phyloP scores from a whole-genome alignment of 805 yeast genomes.

The Candida saitoana region DNA sequence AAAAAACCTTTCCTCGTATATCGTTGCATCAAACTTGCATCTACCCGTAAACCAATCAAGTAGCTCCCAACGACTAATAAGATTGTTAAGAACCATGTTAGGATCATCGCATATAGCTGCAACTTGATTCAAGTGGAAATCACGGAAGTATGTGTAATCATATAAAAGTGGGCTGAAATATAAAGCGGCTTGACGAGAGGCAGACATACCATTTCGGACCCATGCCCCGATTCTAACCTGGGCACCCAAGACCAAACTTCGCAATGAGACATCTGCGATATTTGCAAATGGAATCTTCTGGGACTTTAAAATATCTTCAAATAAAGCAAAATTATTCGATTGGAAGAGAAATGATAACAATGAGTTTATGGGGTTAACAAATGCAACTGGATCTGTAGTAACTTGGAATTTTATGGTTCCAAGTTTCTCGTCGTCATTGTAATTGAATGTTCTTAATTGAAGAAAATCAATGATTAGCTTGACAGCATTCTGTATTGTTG shows the following conservation, averaged over 20 bases:
- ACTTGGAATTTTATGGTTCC: constrained; percentile 39
- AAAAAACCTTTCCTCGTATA: constrained; percentile 47
- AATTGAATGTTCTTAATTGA: constrained; percentile 14
- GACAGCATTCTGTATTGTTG: constrained; percentile 26
- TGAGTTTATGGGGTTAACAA: constrained; percentile 57
- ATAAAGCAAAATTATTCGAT: constrained; percentile 23
- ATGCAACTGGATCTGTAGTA: constrained; percentile 49
- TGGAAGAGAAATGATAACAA: constrained; percentile 46
- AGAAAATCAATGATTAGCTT: constrained; percentile 26
- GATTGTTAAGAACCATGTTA: constrained; percentile 28
- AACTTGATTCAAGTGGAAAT: constrained; percentile 44
- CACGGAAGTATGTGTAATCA: constrained; percentile 40
- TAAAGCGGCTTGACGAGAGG: constrained; percentile 46
- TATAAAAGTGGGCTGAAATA: constrained; percentile 43
- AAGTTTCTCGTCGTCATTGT: constrained; percentile 19
- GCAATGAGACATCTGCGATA: constrained; percentile 54
- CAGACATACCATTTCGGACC: constrained; percentile 67
- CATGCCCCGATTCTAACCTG: constrained; percentile 66
- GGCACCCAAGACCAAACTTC: constrained; percentile 56
- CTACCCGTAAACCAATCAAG: constrained; percentile 44
- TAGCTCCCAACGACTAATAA: constrained; percentile 57
- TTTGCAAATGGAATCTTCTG: constrained; percentile 34
- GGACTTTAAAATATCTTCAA: constrained; percentile 11
- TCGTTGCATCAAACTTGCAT: constrained; percentile 27
- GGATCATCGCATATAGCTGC: constrained; percentile 39